These are phyloP conservation scores for Candida sakaeoensis DNA, from an alignment of 805 yeast genomes.

Conservation along the genomic window DNA sequence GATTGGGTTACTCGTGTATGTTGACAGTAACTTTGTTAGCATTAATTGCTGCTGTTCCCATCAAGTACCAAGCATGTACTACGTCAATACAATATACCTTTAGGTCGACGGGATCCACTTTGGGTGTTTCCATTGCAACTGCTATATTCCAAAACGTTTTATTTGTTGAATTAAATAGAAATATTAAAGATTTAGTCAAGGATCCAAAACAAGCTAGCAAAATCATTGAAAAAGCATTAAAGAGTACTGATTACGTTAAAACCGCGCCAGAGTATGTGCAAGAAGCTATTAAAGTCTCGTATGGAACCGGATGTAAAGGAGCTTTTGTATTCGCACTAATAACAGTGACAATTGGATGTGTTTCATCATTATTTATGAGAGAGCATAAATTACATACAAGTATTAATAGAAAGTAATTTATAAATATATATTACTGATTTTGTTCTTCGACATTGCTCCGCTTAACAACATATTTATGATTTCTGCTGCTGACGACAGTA, in stretches of 20 bases:
- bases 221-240: constrained; percentile 51
- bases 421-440: too few relatives aligned
- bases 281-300: constrained; percentile 46
- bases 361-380: constrained; percentile 45
- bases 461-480: constrained; percentile 21
- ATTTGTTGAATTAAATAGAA: constrained; percentile 16
- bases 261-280: constrained; percentile 53
- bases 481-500: constrained; percentile 16
- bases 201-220: constrained; percentile 35
- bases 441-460: background rate
- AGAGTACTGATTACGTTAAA: constrained; percentile 51
- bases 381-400: constrained; percentile 58
- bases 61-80: constrained; percentile 71
- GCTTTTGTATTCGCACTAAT: constrained; percentile 49
- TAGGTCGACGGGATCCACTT: constrained; percentile 81
- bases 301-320: constrained; percentile 49
- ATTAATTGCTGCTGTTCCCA: constrained; percentile 70
- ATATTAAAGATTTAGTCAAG: constrained; percentile 16
- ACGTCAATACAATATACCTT: constrained; percentile 89
- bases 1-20: constrained; percentile 63
- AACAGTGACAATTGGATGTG: constrained; percentile 37
- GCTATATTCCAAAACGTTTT: constrained; percentile 59
- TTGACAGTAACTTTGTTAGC: constrained; percentile 72
- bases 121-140: constrained; percentile 70
- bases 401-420: constrained; percentile 41